Conservation (phyloP, 2,329 filamentous ascomycete genomes). For the Tolypocladium endophyticum region DNA sequence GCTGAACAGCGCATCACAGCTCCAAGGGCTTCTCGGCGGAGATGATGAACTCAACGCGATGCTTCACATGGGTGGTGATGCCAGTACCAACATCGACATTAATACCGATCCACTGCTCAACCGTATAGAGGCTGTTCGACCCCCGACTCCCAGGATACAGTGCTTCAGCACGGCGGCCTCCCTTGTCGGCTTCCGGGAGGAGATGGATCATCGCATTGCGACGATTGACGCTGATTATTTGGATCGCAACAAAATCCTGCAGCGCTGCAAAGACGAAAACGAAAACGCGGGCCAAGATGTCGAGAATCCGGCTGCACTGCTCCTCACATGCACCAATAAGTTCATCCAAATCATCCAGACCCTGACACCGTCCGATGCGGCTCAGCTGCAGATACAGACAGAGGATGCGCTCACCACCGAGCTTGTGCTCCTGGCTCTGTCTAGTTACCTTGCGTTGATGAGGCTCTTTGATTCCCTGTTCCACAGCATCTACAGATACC, state of each 20-base stretch:
- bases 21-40: constrained; percentile 6
- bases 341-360: not conserved
- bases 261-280: not conserved
- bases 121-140: not conserved
- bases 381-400: not conserved
- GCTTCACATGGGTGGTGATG: constrained; percentile 3
- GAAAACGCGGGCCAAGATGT: not conserved
- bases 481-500: constrained; percentile 5
- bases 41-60: constrained; percentile 6
- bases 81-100: constrained; percentile 5
- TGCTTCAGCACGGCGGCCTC: constrained; percentile 6
- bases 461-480: constrained; percentile 10
- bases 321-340: not conserved
- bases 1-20: constrained; percentile 5
- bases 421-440: constrained; percentile 8
- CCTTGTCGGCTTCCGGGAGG: constrained; percentile 7
- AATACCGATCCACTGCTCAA: not conserved
- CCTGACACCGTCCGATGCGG: not conserved
- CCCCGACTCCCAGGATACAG: constrained; percentile 1
- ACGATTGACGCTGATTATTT: constrained; percentile 6
- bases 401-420: constrained; percentile 8
- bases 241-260: not conserved
- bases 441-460: constrained; percentile 11
- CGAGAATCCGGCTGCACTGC: not conserved
- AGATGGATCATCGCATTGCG: constrained; percentile 7